A percentile compares a stretch with the other conserved stretches of the same genome.
phyloP scores from a whole-genome alignment of 2,329 filamentous ascomycete genomes.

The Aspergillus amoenus region DNA sequence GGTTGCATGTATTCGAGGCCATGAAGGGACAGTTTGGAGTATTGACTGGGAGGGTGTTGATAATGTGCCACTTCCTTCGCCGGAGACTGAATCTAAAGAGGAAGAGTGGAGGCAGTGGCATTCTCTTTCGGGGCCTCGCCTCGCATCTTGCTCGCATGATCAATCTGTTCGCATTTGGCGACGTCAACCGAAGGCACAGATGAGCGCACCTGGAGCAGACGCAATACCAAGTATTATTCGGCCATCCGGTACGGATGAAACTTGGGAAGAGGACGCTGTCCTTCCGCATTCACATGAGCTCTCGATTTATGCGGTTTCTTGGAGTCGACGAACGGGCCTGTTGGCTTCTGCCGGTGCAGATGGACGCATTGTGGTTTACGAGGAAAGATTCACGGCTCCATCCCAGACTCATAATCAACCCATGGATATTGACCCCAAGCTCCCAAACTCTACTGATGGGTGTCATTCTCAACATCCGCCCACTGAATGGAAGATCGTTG shows the following conservation, averaged over 20 bases:
- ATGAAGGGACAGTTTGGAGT: constrained; percentile 86
- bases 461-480: constrained; percentile 10
- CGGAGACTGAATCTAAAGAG: neutral
- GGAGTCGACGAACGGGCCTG: constrained; percentile 75
- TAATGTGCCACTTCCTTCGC: constrained; percentile 23
- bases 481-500: constrained; percentile 70
- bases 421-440: constrained; percentile 24
- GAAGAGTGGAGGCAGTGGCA: constrained; percentile 31
- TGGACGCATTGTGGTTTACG: constrained; percentile 75
- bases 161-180: constrained; percentile 77
- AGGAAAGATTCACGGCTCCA: constrained; percentile 53
- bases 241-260: constrained; percentile 68
- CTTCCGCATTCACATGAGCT: constrained; percentile 75
- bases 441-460: neutral
- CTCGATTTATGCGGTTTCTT: constrained; percentile 79
- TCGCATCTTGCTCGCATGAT: constrained; percentile 86
- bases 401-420: constrained; percentile 10
- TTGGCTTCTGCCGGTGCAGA: constrained; percentile 90
- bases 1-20: constrained; percentile 75
- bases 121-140: constrained; percentile 50
- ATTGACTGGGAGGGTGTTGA: constrained; percentile 63
- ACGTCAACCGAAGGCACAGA: constrained; percentile 51
- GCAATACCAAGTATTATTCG: constrained; percentile 90
- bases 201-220: constrained; percentile 8
- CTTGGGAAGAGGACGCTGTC: constrained; percentile 76